phyloP scores from a whole-genome alignment of 495 filamentous ascomycete species.

The Trichoderma erinaceum region DNA sequence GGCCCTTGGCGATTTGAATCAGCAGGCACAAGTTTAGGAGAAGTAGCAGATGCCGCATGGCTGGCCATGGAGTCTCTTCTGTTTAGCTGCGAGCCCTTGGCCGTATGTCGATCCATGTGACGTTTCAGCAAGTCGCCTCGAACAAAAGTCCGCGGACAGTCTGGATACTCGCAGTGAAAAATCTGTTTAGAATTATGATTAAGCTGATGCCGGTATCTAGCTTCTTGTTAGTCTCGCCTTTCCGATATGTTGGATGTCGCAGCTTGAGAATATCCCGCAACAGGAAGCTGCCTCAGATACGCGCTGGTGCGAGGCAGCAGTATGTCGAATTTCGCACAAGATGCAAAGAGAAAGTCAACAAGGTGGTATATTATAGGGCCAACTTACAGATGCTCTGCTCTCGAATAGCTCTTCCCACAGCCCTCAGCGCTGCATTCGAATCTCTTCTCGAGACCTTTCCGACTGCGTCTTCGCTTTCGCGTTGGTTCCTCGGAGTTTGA shows the following conservation, averaged over 20 bases:
- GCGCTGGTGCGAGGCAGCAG: background rate
- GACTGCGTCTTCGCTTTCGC: slow-evolving; percentile 72
- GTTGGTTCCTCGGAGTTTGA: slow-evolving; percentile 51
- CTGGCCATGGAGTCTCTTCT: slow-evolving; percentile 74
- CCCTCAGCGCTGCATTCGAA: slow-evolving; percentile 86
- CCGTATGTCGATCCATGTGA: slow-evolving; percentile 93
- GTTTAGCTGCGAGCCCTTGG: slow-evolving; percentile 87
- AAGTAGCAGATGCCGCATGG: slow-evolving; percentile 46
- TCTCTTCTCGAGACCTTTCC: slow-evolving; percentile 88
- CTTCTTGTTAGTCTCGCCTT: slow-evolving; percentile 19
- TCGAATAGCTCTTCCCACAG: slow-evolving; percentile 93
- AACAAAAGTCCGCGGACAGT: slow-evolving; percentile 86
- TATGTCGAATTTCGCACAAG: background rate
- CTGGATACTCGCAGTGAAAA: slow-evolving; percentile 89
- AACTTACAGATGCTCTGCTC: slow-evolving; percentile 83
- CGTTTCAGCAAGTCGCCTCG: slow-evolving; percentile 89
- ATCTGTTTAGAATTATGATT: slow-evolving; percentile 97
- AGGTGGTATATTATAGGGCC: background rate
- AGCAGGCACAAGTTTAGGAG: slow-evolving; percentile 35
- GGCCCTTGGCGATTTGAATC: background rate
- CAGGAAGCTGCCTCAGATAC: background rate
- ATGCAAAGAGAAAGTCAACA: background rate
- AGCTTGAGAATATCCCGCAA: background rate
- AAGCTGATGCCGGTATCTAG: slow-evolving; percentile 78
- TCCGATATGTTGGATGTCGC: background rate